These are phyloP conservation scores for Silene vulgaris DNA, from an alignment of 179 eudicot genomes.

Conservation along the genomic window DNA sequence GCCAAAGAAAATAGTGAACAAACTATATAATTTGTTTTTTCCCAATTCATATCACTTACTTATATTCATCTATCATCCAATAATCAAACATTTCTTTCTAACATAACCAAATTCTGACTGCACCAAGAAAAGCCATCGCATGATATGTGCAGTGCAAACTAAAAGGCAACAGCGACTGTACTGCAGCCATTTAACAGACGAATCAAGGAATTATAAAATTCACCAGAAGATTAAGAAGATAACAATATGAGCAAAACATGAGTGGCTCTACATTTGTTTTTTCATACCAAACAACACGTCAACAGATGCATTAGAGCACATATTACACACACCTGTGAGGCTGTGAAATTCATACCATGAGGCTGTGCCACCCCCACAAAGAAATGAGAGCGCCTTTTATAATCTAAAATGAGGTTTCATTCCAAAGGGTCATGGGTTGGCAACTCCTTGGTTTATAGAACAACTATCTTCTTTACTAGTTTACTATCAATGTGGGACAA, in stretches of 20 bases:
- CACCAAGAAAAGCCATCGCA: not conserved
- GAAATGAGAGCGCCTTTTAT: not conserved
- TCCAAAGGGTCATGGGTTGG: not conserved
- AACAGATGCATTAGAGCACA: not conserved
- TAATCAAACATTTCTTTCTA: not conserved
- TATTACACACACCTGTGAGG: not conserved
- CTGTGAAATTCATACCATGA: not conserved
- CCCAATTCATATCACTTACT: not conserved
- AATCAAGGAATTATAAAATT: not conserved
- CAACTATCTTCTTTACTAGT: not conserved
- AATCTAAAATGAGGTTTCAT: not conserved
- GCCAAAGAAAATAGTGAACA: not conserved
- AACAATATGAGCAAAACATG: not conserved
- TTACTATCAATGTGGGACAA: not conserved
- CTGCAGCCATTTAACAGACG: not conserved
- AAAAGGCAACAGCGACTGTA: conserved; percentile 1
- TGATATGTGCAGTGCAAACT: conserved; percentile 5
- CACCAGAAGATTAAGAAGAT: not conserved
- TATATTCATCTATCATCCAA: not conserved
- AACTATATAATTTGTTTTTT: not conserved
- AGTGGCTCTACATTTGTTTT: not conserved
- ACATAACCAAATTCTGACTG: not conserved
- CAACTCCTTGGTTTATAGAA: not conserved
- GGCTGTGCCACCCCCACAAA: not conserved
- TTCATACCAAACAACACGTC: not conserved